Conservation (phyloP, 768 basidiomycete species). For the Suillus weaverae region DNA sequence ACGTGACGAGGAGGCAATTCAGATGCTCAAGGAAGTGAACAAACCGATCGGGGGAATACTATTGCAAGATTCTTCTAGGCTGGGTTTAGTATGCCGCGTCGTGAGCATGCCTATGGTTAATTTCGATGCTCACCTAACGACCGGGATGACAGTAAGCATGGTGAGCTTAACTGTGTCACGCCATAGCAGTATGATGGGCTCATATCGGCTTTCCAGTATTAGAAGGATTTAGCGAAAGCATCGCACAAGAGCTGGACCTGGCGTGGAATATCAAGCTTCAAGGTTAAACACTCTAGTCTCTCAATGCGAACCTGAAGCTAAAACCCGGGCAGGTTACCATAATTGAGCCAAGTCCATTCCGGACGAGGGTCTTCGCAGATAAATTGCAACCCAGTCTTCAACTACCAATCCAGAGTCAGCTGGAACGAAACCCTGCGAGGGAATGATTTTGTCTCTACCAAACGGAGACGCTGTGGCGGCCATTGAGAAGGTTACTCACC, state of each 20-base stretch:
- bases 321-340: not conserved
- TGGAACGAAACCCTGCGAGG: too few relatives aligned
- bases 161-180: not conserved
- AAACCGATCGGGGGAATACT: conserved; percentile 35
- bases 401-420: too few relatives aligned
- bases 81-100: conserved; percentile 31
- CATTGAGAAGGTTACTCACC: conserved; percentile 18
- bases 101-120: conserved; percentile 10
- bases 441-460: not conserved
- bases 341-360: conserved; percentile 18
- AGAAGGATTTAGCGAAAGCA: conserved; percentile 28
- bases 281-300: conserved; percentile 9
- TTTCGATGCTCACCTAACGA: not conserved
- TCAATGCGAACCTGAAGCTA: too few relatives aligned
- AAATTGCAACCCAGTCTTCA: not conserved
- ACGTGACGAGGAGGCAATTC: conserved; percentile 34
- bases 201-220: conserved; percentile 18
- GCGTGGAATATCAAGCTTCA: conserved; percentile 34
- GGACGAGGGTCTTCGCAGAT: not conserved
- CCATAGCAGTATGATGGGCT: not conserved
- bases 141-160: conserved; percentile 6
- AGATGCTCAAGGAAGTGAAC: conserved; percentile 38
- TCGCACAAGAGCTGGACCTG: conserved; percentile 26
- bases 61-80: conserved; percentile 34
- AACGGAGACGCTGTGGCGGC: conserved; percentile 20